phyloP scores from a whole-genome alignment of 306 rosid genomes.

The Echinosophora koreensis region DNA sequence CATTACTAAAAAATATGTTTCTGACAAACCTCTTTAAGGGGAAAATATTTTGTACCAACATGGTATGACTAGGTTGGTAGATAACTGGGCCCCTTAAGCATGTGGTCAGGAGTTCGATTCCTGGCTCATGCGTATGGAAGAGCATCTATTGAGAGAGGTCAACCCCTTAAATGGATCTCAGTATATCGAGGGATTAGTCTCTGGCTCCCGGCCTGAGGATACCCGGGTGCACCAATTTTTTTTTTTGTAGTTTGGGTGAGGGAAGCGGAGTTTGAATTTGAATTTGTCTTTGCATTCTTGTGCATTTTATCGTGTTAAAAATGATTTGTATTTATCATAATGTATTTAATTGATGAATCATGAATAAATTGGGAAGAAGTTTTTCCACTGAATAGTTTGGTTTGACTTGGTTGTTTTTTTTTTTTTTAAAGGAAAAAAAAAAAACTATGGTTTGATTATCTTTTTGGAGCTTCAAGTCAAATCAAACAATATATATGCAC shows the following conservation, averaged over 20 bases:
- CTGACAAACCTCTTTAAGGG: not conserved
- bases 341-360: too few species aligned
- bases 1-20: slow-evolving; percentile 2
- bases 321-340: too few species aligned
- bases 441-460: not conserved
- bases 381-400: not conserved
- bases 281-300: slow-evolving; percentile 17
- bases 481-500: slow-evolving; percentile 23
- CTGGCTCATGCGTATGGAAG: too few species aligned
- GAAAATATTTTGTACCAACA: not conserved
- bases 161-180: too few species aligned
- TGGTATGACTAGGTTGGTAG: too few species aligned
- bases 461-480: slow-evolving; percentile 6
- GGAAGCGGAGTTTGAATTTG: slow-evolving; percentile 10
- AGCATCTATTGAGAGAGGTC: too few species aligned
- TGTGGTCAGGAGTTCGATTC: too few species aligned
- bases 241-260: not conserved
- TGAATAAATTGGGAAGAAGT: not conserved
- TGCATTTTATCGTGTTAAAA: not conserved
- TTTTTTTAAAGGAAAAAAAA: too few species aligned
- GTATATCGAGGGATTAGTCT: too few species aligned
- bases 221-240: too few species aligned
- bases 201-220: too few species aligned
- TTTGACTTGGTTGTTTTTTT: not conserved
- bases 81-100: too few species aligned